Evolutionary conservation across 768 basidiomycete species (phyloP), one percentile per base, ranked within the genome.

Genomic region (Pleurotus salmoneostramineus): DNA sequence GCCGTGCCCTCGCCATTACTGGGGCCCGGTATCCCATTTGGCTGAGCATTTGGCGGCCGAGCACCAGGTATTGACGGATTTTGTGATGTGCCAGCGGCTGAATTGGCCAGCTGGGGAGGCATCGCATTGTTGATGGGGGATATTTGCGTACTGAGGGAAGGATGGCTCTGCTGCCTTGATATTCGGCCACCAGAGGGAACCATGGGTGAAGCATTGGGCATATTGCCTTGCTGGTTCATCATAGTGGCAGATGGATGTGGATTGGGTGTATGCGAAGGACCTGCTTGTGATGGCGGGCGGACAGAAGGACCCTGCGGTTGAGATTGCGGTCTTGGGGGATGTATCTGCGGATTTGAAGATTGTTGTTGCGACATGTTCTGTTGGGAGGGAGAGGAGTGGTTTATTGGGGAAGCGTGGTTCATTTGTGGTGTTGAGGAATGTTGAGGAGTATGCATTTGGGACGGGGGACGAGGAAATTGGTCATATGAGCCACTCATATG

Each of bases 311-410:
- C 72, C 58, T 82, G 83, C 2, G 82, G 83, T 58, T 87, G 87
- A 3, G 85, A 85, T 51, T 81, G 84, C 21, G 85, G 84, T 42
- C 83, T 76, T 61, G 74, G 80, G 2, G 78, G 79, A 51, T 78
- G 79, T 15, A 66, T 84, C 81, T 12, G 69, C 65, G n/a, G 72
- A 74, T 46, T 72, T 76, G 3, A 79, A 77, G 44, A 66, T 42
- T 66, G 63, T 58, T 67, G 71, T 50, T 67, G 68, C 34, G 62
- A 62, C 58, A 70, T 65, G 56, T 72, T 66, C 50, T 74, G 68
- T 58, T 69, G 70, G 69, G 33, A 11, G 10, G 52, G 52, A 43
- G 52, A 55, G 70, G 69, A 52, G 71, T 63, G 47, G 62, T 56
- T 58, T 63, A 70, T 57, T 69, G 75, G 64, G 4, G 58, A 49